Percentiles rank a stretch among this genome's conserved stretches.
These are phyloP conservation scores for Ascocoryne sarcoides DNA, from an alignment of 2,329 filamentous ascomycete species.

Conservation along the genomic window DNA sequence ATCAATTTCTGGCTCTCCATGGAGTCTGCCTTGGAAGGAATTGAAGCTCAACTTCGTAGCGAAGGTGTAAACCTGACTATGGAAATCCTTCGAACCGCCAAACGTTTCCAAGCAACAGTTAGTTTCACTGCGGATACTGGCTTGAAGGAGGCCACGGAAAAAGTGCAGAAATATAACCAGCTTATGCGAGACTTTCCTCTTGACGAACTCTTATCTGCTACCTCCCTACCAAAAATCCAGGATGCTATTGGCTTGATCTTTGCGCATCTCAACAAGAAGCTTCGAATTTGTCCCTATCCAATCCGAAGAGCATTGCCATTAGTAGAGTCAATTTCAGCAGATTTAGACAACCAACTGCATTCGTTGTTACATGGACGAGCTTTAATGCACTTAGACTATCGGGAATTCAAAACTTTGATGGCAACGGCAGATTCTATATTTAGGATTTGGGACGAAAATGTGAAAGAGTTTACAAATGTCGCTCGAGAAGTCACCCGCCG, in stretches of 20 bases:
- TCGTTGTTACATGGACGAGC: constrained; percentile 76
- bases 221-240: constrained; percentile 77
- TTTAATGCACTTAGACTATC: constrained; percentile 85
- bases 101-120: constrained; percentile 94
- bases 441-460: constrained; percentile 85
- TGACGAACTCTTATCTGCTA: constrained; percentile 88
- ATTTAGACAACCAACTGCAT: constrained; percentile 81
- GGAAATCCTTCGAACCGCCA: constrained; percentile 92
- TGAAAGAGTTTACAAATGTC: constrained; percentile 97
- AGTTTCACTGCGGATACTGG: constrained; percentile 96
- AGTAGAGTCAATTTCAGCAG: constrained; percentile 93
- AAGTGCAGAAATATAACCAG: constrained; percentile 97
- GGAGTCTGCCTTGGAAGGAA: constrained; percentile 85
- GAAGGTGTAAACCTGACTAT: constrained; percentile 86
- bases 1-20: constrained; percentile 99
- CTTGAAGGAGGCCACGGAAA: constrained; percentile 89
- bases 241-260: constrained; percentile 89
- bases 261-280: constrained; percentile 91
- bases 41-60: constrained; percentile 79
- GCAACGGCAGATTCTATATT: constrained; percentile 77
- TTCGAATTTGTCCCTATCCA: constrained; percentile 92
- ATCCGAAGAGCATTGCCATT: constrained; percentile 83
- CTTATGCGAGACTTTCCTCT: constrained; percentile 97
- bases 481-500: constrained; percentile 89
- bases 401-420: constrained; percentile 83